Evolutionary conservation across 1,139 yeast genomes (phyloP).

Genomic region (Petasospora fabianii): DNA sequence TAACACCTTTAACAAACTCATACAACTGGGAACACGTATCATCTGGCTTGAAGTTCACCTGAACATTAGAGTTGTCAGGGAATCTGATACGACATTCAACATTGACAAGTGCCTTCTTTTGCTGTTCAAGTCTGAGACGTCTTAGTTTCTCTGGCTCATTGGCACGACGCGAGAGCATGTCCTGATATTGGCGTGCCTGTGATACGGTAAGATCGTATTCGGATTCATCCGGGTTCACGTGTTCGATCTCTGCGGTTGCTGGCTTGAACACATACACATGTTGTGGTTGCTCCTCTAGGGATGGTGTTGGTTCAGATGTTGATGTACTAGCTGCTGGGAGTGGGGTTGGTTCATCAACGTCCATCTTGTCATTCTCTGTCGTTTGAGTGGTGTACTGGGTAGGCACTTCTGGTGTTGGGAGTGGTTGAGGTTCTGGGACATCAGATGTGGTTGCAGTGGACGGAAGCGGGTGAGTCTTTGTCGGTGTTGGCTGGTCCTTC

Average conservation of each 20-base stretch:
- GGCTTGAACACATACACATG: constrained; percentile 25
- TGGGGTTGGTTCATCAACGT: constrained; percentile 2
- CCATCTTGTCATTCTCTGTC: background rate
- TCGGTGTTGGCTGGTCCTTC: constrained; percentile 2
- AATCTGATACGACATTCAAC: constrained; percentile 46
- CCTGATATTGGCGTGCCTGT: constrained; percentile 52
- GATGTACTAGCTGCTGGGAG: constrained; percentile 1
- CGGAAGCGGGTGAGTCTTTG: background rate
- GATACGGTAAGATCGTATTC: constrained; percentile 46
- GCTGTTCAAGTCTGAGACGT: constrained; percentile 16
- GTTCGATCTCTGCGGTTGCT: constrained; percentile 10
- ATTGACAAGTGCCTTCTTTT: constrained; percentile 21
- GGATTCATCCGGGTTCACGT: constrained; percentile 20
- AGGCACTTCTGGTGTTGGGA: background rate
- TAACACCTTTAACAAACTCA: constrained; percentile 33
- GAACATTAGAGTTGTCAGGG: constrained; percentile 51
- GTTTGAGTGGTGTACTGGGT: background rate
- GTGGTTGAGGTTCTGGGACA: constrained; percentile 5
- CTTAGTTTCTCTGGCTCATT: constrained; percentile 32
- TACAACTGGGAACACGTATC: constrained; percentile 38
- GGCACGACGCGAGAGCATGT: constrained; percentile 40
- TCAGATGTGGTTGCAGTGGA: background rate
- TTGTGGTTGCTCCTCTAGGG: constrained; percentile 12
- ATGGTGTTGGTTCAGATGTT: background rate
- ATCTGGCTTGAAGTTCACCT: constrained; percentile 40